A percentile compares a stretch with the other conserved stretches of the same genome.
Evolutionary conservation across 2,329 filamentous ascomycete genomes (phyloP).

Genomic region (Coleophoma crateriformis): DNA sequence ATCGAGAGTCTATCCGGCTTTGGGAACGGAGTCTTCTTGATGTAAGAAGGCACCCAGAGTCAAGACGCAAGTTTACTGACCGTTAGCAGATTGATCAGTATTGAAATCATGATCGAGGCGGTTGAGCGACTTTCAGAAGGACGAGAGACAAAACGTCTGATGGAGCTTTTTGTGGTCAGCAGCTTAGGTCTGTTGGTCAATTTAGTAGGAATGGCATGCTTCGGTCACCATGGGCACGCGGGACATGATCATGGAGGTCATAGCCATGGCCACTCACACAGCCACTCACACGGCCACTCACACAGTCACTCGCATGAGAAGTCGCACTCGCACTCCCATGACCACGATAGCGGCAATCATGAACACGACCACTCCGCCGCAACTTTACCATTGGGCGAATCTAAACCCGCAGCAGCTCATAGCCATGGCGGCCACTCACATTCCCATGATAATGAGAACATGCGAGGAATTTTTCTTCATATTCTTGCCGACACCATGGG

Average conservation of each 20-base stretch:
- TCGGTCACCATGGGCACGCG: constrained; percentile 38
- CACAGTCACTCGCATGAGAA: constrained; percentile 27
- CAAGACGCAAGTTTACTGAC: constrained; percentile 7
- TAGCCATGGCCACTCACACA: constrained; percentile 24
- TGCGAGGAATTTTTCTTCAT: constrained; percentile 96
- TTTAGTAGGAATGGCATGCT: constrained; percentile 67
- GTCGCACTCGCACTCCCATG: constrained; percentile 9
- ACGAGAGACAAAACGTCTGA: constrained; percentile 74
- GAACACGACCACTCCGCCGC: constrained; percentile 23
- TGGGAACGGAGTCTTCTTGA: constrained; percentile 89
- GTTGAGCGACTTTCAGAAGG: constrained; percentile 82
- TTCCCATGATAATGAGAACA: constrained; percentile 88
- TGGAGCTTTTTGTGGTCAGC: constrained; percentile 86
- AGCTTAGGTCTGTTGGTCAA: constrained; percentile 84
- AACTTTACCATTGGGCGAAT: not conserved
- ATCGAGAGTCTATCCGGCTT: constrained; percentile 95
- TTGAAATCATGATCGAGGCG: constrained; percentile 95
- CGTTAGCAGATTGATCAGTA: constrained; percentile 68
- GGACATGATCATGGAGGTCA: constrained; percentile 31
- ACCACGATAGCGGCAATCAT: constrained; percentile 11
- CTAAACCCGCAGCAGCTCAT: constrained; percentile 1
- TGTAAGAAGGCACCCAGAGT: constrained; percentile 46
- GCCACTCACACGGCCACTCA: constrained; percentile 17
- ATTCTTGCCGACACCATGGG: constrained; percentile 92
- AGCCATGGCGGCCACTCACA: constrained; percentile 31